Evolutionary conservation across 441 rosid genomes (phyloP).

Genomic region (Omphalea diandra): DNA sequence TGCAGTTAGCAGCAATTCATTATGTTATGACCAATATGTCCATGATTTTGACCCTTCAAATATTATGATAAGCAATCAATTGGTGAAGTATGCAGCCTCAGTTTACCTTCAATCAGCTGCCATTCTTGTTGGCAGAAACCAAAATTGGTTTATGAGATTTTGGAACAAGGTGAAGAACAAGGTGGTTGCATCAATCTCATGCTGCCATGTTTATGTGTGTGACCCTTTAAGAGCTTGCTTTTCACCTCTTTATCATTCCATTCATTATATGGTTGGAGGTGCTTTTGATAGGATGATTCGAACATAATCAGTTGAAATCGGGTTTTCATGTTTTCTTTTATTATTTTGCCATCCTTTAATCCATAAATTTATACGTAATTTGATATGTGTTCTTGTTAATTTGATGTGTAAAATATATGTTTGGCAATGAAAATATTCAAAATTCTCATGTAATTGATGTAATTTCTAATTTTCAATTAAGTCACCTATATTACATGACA

Average conservation of each 20-base stretch:
- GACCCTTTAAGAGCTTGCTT: conserved; percentile 36
- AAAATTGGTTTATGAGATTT: conserved; percentile 36
- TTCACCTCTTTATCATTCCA: conserved; percentile 29
- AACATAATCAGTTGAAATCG: too few species aligned
- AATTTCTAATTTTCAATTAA: too few species aligned
- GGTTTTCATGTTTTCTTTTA: too few species aligned
- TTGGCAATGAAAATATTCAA: too few species aligned
- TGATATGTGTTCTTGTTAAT: too few species aligned
- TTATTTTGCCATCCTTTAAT: too few species aligned
- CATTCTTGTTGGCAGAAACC: conserved; percentile 30
- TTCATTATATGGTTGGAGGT: conserved; percentile 25
- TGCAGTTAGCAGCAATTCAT: conserved; percentile 19
- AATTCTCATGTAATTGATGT: too few species aligned
- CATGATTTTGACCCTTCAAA: conserved; percentile 44
- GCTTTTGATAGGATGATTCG: too few species aligned
- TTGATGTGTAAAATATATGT: too few species aligned
- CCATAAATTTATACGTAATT: not conserved
- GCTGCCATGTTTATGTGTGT: conserved; percentile 27
- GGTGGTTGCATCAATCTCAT: conserved; percentile 19
- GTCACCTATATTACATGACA: too few species aligned
- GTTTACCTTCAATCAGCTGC: conserved; percentile 51
- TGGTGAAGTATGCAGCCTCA: conserved; percentile 64
- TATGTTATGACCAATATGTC: conserved; percentile 15
- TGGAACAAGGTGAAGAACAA: conserved; percentile 35
- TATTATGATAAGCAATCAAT: conserved; percentile 44